Evolutionary conservation across 768 basidiomycete species (phyloP).

Genomic region (Psilocybe tampanensis): DNA sequence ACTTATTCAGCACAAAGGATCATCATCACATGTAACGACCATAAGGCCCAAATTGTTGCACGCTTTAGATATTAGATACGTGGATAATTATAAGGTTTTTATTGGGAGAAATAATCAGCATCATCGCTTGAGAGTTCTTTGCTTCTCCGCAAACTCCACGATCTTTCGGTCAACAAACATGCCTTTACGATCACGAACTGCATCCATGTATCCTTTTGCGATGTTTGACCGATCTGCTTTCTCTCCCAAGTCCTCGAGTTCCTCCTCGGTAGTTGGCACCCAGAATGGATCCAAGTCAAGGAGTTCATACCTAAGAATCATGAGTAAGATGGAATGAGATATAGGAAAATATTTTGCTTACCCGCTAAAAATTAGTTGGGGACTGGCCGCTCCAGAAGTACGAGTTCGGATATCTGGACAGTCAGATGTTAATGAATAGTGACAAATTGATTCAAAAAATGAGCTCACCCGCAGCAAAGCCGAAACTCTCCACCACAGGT

Average conservation of each 20-base stretch:
- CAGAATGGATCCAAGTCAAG: conserved; percentile 95
- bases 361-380: conserved; percentile 97
- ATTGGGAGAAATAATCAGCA: not conserved
- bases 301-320: conserved; percentile 74
- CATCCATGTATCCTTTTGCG: conserved; percentile 93
- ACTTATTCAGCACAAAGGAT: too few relatives aligned
- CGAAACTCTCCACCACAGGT: conserved; percentile 97
- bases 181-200: conserved; percentile 89
- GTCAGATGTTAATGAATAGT: not conserved
- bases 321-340: not conserved
- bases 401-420: conserved; percentile 87
- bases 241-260: conserved; percentile 94
- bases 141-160: conserved; percentile 96
- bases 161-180: conserved; percentile 96
- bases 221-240: conserved; percentile 93
- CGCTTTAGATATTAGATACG: not conserved
- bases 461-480: conserved; percentile 81
- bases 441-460: conserved; percentile 19
- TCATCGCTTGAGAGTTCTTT: conserved; percentile 79
- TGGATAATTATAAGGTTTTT: too few relatives aligned
- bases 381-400: conserved; percentile 96
- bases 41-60: too few relatives aligned
- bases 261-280: conserved; percentile 97
- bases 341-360: conserved; percentile 35
- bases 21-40: too few relatives aligned